Base-by-base conservation (phyloP, 768 basidiomycete species). In the Leccinum pellstonianum region DNA sequence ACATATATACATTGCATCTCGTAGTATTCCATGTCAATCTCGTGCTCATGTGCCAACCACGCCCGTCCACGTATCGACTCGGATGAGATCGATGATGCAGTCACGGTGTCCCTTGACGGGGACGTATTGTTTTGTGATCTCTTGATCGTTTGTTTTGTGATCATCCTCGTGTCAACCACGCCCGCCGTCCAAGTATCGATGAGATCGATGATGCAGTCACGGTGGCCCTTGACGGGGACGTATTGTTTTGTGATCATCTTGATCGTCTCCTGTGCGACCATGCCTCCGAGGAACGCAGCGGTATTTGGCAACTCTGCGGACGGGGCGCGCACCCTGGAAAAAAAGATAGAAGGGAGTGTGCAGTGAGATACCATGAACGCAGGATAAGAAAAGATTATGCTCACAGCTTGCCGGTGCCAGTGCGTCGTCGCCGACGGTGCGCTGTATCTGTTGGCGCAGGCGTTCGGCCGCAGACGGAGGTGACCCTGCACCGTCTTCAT, bases 201-300 rank as follows among this genome's bases (percentile, higher is more conserved):
- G 62, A 97, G 81, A 75, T 98, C 95, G 52, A 96, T 78, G 23
- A 93, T 80, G 66, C 90, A 91, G 21, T 21, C 21, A 21, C 21
- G 21, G 64, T 88, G 88, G 14, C 93, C 91, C 61, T 88, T 85
- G 62, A 96, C 82, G 8, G 97, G 95, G 14, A 95, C 82, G 70
- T 99, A 99, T 74, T 99, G 97, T 67, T 86, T 87, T 58, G 96
- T 99, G 67, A 96, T 88, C 76, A 98, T 81, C 81, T 99, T 98
- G 81, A 98, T 98, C 6, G 87, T 86, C 71, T 99, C 97, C 66
- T 99, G 97, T 25, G 95, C 94, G 19, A 98, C 88, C 37, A 98
- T 74, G 3, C 97, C 97, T 1, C 97, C 97, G 1, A 98, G 78
- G 68, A 98, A 86, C 2, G 95, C 95, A 0, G 96, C 93, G 2